A percentile compares a stretch with the other conserved stretches of the same genome.
Conservation (phyloP, 352 stramenopile genomes). For the Blastocystis sp. region DNA sequence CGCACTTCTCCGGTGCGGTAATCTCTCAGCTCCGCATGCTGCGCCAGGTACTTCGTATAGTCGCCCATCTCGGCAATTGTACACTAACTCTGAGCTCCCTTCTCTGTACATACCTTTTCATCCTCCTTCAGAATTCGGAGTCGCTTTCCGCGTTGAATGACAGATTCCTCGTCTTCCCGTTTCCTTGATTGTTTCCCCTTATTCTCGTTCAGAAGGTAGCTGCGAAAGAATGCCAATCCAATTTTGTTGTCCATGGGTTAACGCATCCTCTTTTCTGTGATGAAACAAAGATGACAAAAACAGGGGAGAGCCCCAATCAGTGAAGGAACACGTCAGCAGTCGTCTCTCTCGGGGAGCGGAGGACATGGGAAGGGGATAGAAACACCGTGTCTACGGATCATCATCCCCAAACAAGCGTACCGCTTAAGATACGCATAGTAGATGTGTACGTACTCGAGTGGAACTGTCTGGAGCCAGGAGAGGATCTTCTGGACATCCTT, state of each 20-base stretch:
- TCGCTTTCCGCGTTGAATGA: slow-evolving; percentile 18
- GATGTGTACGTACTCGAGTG: slow-evolving; percentile 40
- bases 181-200: background rate
- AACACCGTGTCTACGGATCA: background rate
- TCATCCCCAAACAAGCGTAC: background rate
- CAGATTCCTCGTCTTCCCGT: background rate
- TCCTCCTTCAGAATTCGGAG: background rate
- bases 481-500: slow-evolving; percentile 13
- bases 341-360: background rate
- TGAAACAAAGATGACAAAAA: background rate
- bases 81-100: background rate
- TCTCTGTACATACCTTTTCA: background rate
- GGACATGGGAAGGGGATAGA: slow-evolving; percentile 45
- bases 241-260: slow-evolving; percentile 8
- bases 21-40: slow-evolving; percentile 27
- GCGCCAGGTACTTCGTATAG: slow-evolving; percentile 28
- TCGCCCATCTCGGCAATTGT: slow-evolving; percentile 39
- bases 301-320: background rate
- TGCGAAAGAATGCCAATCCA: slow-evolving; percentile 29
- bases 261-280: background rate
- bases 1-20: slow-evolving; percentile 47
- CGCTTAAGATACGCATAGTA: slow-evolving; percentile 31
- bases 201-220: background rate
- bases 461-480: slow-evolving; percentile 50
- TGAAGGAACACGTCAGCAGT: background rate